Evolutionary conservation across 1,139 yeast genomes (phyloP), one percentile per base, ranked within the genome.

Genomic region (Geotrichum carabidarum): DNA sequence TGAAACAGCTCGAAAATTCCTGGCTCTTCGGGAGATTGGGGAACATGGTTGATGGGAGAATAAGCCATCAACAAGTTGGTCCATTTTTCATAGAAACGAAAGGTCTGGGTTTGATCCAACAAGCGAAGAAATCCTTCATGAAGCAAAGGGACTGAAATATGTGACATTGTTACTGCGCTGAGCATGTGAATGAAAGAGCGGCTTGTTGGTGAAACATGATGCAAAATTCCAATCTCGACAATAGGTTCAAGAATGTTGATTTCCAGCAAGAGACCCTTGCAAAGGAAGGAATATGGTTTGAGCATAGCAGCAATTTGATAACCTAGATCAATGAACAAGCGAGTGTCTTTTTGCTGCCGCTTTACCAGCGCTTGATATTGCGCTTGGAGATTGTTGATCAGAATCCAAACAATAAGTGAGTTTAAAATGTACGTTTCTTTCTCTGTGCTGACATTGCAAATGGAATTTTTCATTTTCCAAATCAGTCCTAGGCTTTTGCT

Each of bases 141-240:
- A 14, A 50, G 34, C 8, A 41, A 12, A 14, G 49, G 53, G 3
- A 34, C 11, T 31, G 53, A 35, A 15, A 50, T 37, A 17, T 50
- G 45, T 7, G 53, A 50, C 9, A 50, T 4, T 2, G 46, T 46
- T 12, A 50, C 18, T 8, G 53, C 53, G n/a, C 49, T 44, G 17
- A 50, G 43, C 49, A 50, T 44, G 4, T 50, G 42, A n/a, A 46
- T 38, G 31, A 37, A 51, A 8, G 18, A 12, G 8, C 30, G 12
- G 22, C 42, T 36, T 6, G 31, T 18, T 30, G 41, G 27, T n/a
- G 27, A 18, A 15, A 32, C 34, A 11, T 41, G 44, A 42, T 36
- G 41, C 18, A 9, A 34, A 3, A 32, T 14, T 7, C 47, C 43
- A 12, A 51, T 30, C 5, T 51, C 54, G 15, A 51, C 48, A 31